A percentile compares a stretch with the other conserved stretches of the same genome.
phyloP scores from a whole-genome alignment of 805 yeast genomes.

The Yarrowia sp. region DNA sequence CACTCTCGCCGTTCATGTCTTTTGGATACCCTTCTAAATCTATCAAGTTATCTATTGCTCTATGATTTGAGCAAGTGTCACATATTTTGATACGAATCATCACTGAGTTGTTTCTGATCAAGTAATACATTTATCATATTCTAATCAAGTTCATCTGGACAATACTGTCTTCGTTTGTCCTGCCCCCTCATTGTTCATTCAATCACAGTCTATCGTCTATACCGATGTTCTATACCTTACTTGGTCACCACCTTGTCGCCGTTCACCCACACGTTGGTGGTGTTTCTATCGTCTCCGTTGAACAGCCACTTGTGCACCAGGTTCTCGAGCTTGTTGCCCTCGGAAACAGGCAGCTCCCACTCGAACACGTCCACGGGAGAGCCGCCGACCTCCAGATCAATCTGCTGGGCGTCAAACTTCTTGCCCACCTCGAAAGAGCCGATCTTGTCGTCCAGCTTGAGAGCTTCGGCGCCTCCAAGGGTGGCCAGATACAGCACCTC shows the following conservation, averaged over 20 bases:
- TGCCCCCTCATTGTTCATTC: too few relatives aligned
- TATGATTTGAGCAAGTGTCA: too few relatives aligned
- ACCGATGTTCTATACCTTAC: too few relatives aligned
- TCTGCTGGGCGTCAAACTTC: constrained; percentile 81
- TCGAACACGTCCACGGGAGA: constrained; percentile 77
- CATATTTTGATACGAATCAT: too few relatives aligned
- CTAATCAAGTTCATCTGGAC: too few relatives aligned
- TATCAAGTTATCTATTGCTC: too few relatives aligned
- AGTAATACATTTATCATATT: too few relatives aligned
- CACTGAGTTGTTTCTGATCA: too few relatives aligned
- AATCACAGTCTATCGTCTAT: not conserved
- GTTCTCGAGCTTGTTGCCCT: constrained; percentile 42
- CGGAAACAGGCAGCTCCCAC: constrained; percentile 59
- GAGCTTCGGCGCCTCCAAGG: constrained; percentile 84
- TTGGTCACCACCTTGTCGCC: constrained; percentile 62
- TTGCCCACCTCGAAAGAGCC: constrained; percentile 83
- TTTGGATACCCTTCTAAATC: too few relatives aligned
- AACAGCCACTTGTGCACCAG: constrained; percentile 88
- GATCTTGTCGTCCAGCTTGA: constrained; percentile 60
- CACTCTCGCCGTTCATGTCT: too few relatives aligned
- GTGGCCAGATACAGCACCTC: constrained; percentile 87
- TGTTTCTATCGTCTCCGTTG: constrained; percentile 92
- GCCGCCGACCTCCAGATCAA: constrained; percentile 62
- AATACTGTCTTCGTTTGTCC: too few relatives aligned
- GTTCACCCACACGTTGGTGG: constrained; percentile 79